Base-by-base conservation (phyloP, 345 rosid genomes). In the Aegle marmelos region DNA sequence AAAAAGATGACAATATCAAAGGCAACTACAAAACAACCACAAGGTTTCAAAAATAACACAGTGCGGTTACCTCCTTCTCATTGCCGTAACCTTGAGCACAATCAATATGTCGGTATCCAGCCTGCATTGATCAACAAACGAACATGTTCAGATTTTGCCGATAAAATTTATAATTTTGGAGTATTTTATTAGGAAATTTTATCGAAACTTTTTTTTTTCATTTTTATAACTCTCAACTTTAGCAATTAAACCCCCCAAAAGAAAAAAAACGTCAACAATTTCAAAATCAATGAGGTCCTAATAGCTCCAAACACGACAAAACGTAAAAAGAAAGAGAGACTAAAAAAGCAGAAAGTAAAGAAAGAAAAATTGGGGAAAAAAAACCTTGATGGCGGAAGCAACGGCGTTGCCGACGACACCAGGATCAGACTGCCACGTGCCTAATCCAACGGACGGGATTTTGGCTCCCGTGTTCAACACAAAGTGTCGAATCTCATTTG, bases 61-160 rank as follows among this genome's bases (percentile, higher is more conserved):
- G 50, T 1, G 30, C 4, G 24, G 6, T 58, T 77, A 94, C 98
- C 97, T 94, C 97, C 59, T 77, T 79, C 76, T 92, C 95, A 25
- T 92, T 94, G 65, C 73, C 79, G 57, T 92, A 92, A 48, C 76
- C 76, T 65, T 83, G 85, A 79, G 97, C 97, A 80, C 98, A 92
- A 79, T 92, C 95, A 34, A 94, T 91, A 79, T 94, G 94, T 25
- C 84, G 90, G 85, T 90, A 94, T 25, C 97, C 97, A 62, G 81
- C 80, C 98, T 92, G 88, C 83, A 79, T 4, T 45, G 50, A 45
- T 45, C 19, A 1, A 36, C 56, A 9, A 6, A 9, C 21, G 34
- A 72, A 34, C 65, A 57, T 72, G 10, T 33, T n/a, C 13, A 9
- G 39, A 45, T 13, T 70, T 53, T 30, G 14, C 25, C 16, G 50